These are phyloP conservation scores for Croton laevigatus DNA, from an alignment of 441 rosid species.

Conservation along the genomic window DNA sequence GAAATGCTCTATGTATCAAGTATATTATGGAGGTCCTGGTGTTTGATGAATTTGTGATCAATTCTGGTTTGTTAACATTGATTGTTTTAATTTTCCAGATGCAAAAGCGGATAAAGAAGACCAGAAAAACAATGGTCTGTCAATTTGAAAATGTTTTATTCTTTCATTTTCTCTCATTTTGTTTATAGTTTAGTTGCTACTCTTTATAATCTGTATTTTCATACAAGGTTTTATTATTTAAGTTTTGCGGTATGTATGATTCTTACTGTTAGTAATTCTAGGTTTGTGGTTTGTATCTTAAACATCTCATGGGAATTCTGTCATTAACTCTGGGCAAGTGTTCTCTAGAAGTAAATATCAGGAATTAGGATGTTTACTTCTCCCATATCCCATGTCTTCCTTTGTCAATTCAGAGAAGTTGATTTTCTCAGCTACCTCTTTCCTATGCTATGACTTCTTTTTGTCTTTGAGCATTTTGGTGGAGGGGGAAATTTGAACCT, in stretches of 20 bases:
- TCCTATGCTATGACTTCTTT: background rate
- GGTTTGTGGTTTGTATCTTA: background rate
- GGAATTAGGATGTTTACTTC: background rate
- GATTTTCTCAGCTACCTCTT: background rate
- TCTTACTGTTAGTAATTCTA: background rate
- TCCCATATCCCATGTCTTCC: background rate
- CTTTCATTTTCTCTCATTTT: background rate
- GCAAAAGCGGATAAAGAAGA: slow-evolving; percentile 85
- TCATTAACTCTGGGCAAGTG: background rate
- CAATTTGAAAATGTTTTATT: slow-evolving; percentile 13
- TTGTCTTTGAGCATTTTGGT: too few relatives aligned
- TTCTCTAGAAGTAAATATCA: background rate
- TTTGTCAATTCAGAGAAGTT: background rate
- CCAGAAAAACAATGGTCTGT: slow-evolving; percentile 59
- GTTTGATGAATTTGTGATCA: background rate
- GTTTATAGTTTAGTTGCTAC: background rate
- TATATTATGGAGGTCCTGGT: slow-evolving; percentile 3
- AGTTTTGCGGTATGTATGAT: background rate
- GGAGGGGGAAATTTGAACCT: too few relatives aligned
- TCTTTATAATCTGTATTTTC: background rate
- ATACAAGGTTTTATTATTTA: background rate
- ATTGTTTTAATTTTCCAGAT: slow-evolving; percentile 50
- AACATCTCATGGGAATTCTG: background rate
- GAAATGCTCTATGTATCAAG: background rate
- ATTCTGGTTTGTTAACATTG: slow-evolving; percentile 13